Percentiles rank a stretch among this genome's conserved stretches.
phyloP scores from a whole-genome alignment of 2,329 filamentous ascomycete genomes.

The Beauveria pseudobassiana region DNA sequence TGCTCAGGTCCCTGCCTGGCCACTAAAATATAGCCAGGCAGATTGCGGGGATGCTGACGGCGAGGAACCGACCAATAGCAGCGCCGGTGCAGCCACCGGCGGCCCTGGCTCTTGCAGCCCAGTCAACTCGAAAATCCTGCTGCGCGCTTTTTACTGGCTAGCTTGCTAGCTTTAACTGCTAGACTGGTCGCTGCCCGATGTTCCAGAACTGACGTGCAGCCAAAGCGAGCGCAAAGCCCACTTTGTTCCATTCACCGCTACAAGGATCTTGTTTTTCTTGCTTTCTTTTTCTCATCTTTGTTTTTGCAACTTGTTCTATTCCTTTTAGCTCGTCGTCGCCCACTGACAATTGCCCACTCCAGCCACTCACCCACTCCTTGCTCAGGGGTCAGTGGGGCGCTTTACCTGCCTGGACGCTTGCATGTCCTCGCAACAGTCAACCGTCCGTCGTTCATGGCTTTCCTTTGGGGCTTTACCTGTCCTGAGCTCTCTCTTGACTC shows the following conservation, averaged over 20 bases:
- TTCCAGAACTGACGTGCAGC: neutral
- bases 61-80: neutral
- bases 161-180: too few species aligned
- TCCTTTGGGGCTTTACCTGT: too few species aligned
- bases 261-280: neutral
- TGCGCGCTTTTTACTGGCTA: neutral
- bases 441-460: too few species aligned
- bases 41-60: constrained; percentile 1
- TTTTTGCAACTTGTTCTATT: neutral
- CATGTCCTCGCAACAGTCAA: too few species aligned
- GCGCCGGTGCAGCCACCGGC: neutral
- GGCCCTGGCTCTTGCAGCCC: neutral
- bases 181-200: neutral
- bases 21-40: neutral
- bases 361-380: neutral
- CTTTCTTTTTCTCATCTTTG: neutral
- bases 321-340: neutral
- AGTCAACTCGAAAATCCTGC: too few species aligned
- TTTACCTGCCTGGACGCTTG: neutral
- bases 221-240: neutral
- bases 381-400: constrained; percentile 7
- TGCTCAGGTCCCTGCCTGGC: neutral
- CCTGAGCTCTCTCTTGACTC: too few species aligned
- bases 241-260: neutral
- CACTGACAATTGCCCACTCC: too few species aligned